phyloP scores from a whole-genome alignment of 176 grass and related monocot species.

The Metroxylon sagu region DNA sequence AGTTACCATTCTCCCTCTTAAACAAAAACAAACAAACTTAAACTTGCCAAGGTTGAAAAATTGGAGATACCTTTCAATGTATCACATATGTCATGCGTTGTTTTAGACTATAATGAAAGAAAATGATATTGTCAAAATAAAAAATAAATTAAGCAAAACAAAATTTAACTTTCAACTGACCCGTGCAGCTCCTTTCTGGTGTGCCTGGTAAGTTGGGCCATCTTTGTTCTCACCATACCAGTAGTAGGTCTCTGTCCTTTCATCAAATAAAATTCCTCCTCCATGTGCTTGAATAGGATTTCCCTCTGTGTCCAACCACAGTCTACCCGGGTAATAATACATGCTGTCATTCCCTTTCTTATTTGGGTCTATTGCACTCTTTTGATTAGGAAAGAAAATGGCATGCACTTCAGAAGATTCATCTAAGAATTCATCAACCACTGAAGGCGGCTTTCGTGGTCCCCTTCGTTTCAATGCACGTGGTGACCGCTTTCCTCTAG shows the following conservation, averaged over 20 bases:
- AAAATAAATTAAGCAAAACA: conserved; percentile 14
- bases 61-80: too few relatives aligned
- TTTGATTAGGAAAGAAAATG: conserved; percentile 67
- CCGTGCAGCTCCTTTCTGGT: conserved; percentile 68
- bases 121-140: conserved; percentile 2
- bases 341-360: conserved; percentile 40
- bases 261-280: conserved; percentile 79
- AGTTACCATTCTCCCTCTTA: too few relatives aligned
- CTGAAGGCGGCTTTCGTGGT: conserved; percentile 49
- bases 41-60: too few relatives aligned
- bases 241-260: conserved; percentile 48
- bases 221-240: conserved; percentile 99
- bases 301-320: conserved; percentile 92
- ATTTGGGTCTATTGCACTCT: conserved; percentile 37
- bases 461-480: conserved; percentile 80
- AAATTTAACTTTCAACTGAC: conserved; percentile 23
- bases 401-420: conserved; percentile 69
- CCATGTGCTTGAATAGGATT: conserved; percentile 93
- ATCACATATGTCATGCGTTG: too few relatives aligned
- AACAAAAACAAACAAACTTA: too few relatives aligned
- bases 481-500: conserved; percentile 64
- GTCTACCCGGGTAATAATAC: conserved; percentile 50
- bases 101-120: not conserved
- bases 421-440: conserved; percentile 91
- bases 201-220: conserved; percentile 73